Base-by-base conservation (phyloP, 2,329 filamentous ascomycete species). In the Fragosphaeria purpurea region DNA sequence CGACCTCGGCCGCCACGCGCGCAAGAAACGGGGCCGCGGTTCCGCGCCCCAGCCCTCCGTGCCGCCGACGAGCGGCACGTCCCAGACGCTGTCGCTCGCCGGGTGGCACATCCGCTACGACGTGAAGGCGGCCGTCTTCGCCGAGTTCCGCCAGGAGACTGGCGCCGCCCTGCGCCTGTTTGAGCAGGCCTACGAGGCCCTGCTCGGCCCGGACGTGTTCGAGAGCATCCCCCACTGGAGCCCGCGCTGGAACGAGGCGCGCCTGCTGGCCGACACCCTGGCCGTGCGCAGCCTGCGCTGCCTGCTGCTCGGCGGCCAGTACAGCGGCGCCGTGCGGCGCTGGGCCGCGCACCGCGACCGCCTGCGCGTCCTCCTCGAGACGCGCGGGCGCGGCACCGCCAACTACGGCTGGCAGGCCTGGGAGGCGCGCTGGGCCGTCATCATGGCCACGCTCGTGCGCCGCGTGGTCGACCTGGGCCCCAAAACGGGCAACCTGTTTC, bases 81-180 rank as follows among this genome's bases (percentile, higher is more conserved):
- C 89, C 1, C 86, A 93, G 60, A 88, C 86, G 0, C 68, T 96
- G n/a, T 86, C 89, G 1, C 72, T 84, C 8, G 82, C 88, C 41
- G 90, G 88, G 4, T 98, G 91, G 93, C 89, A 88, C 61, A 84
- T 94, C 48, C 83, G 91, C 12, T 96, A 96, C 66, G 91, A 98
- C 61, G 89, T 95, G 70, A 98, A 98, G 64, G 76, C 90, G 13
- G 91, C 85, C 6, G 74, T 95, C 0, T 87, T 97, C 62, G 88
- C 90, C 33, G 91, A 97, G 62, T 96, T 95, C 58, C 80, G 93
- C 7, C 87, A 94, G 62, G 93, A 97, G 64, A 87, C 91, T 76
- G 91, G 96, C 62, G 82, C 81, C 30, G 89, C 93, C 1, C 75
- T 88, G 60, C 80, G 89, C 42, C 89, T 88, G 48, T 96, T 90